Evolutionary conservation across 2,329 filamentous ascomycete genomes (phyloP).

Genomic region (Aspergillus ustus): DNA sequence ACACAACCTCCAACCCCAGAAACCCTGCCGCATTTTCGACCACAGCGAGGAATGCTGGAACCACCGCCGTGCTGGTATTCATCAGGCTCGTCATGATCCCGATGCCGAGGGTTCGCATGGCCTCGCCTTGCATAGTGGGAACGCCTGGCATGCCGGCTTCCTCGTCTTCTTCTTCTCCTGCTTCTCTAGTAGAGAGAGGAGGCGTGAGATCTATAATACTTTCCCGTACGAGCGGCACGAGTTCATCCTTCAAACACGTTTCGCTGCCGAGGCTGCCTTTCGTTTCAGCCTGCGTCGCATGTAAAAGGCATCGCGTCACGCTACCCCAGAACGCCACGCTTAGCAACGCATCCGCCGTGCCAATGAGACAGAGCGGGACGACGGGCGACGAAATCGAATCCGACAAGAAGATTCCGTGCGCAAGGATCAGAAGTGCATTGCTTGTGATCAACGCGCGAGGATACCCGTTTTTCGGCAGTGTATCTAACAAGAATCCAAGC

Average conservation of each 20-base stretch:
- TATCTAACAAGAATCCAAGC: slow-evolving; percentile 8
- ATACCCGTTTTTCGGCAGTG: not conserved
- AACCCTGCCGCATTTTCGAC: slow-evolving; percentile 7
- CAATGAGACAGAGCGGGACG: slow-evolving; percentile 2
- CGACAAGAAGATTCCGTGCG: not conserved
- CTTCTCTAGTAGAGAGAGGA: not conserved
- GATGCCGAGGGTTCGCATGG: slow-evolving; percentile 3
- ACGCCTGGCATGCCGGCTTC: not conserved
- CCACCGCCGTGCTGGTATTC: slow-evolving; percentile 4
- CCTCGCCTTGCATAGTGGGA: not conserved
- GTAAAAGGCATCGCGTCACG: slow-evolving; percentile 2
- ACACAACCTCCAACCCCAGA: slow-evolving; percentile 11
- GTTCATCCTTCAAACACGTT: not conserved
- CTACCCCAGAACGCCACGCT: slow-evolving; percentile 7
- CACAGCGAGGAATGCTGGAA: not conserved
- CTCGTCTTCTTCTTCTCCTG: not conserved
- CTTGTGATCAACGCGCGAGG: not conserved
- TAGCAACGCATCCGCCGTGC: not conserved
- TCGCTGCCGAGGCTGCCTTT: not conserved
- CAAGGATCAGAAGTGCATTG: not conserved
- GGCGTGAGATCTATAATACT: not conserved
- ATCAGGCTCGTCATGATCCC: slow-evolving; percentile 16
- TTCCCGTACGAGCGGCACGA: not conserved
- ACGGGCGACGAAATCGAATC: not conserved
- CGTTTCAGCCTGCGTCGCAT: not conserved